Conservation (phyloP, 2,329 filamentous ascomycete genomes). For the Metarhizium robertsii region DNA sequence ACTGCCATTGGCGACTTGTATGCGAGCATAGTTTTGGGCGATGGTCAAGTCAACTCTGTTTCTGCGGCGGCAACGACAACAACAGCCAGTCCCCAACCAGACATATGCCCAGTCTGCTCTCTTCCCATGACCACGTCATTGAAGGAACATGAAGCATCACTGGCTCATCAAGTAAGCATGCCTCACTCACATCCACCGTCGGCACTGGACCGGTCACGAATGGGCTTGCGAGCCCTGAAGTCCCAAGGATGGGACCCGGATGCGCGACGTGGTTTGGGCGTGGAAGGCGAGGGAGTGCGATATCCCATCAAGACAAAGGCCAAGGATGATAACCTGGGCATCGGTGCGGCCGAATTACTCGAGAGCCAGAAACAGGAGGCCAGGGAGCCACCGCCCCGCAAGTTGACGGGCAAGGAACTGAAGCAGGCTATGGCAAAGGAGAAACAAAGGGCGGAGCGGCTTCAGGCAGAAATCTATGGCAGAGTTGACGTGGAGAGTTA, state of each 20-base stretch:
- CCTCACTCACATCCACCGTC: constrained; percentile 64
- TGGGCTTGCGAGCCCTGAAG: constrained; percentile 58
- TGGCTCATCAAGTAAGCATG: constrained; percentile 64
- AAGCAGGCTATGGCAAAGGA: constrained; percentile 34
- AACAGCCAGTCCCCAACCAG: constrained; percentile 3
- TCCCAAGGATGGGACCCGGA: constrained; percentile 70
- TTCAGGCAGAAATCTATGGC: constrained; percentile 65
- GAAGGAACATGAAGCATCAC: constrained; percentile 46
- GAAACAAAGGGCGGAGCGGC: constrained; percentile 48
- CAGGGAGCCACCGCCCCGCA: constrained; percentile 43
- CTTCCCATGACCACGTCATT: constrained; percentile 22
- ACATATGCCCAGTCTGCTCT: constrained; percentile 26
- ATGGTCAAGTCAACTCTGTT: constrained; percentile 12
- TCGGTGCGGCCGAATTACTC: constrained; percentile 45
- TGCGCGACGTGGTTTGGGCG: constrained; percentile 61
- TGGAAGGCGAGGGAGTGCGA: constrained; percentile 59
- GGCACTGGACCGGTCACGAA: constrained; percentile 57
- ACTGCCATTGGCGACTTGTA: constrained; percentile 49
- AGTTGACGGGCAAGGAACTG: constrained; percentile 46
- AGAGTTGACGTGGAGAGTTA: constrained; percentile 71
- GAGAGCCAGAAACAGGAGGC: constrained; percentile 25
- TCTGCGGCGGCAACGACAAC: constrained; percentile 4
- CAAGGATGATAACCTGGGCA: constrained; percentile 67
- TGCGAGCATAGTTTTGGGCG: constrained; percentile 55
- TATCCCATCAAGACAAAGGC: constrained; percentile 63